These are phyloP conservation scores for Kalanchoe fedtschenkoi DNA, from an alignment of 164 flowering plant species.

Conservation along the genomic window DNA sequence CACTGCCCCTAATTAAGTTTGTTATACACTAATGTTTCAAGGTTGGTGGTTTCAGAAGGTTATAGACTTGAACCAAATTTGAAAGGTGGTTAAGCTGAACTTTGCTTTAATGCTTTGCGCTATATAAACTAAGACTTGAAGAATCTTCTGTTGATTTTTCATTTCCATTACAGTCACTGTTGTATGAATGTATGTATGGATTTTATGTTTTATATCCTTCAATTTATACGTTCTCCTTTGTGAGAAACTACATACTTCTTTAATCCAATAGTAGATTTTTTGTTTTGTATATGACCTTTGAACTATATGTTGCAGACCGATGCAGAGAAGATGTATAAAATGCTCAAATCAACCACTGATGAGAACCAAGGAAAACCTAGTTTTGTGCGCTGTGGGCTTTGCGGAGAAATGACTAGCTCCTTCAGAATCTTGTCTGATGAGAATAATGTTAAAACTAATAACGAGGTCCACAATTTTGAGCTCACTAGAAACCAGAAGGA, in stretches of 20 bases:
- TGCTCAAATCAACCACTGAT: background rate
- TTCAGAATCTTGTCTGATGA: background rate
- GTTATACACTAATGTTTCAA: no score
- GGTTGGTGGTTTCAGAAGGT: no score
- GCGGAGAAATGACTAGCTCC: slow-evolving; percentile 4
- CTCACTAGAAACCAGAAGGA: slow-evolving; percentile 35
- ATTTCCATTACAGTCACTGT: background rate
- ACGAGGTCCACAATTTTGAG: background rate
- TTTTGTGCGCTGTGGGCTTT: background rate
- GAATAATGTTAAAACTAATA: background rate
- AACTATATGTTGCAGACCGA: background rate
- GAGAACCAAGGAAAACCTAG: slow-evolving; percentile 1
- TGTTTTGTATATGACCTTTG: background rate
- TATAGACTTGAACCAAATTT: no score
- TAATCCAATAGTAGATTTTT: background rate
- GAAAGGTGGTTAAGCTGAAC: no score
- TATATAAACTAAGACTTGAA: no score
- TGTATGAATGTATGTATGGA: background rate
- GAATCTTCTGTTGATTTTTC: no score
- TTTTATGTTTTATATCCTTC: background rate
- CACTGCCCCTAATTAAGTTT: no score
- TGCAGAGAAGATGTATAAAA: background rate
- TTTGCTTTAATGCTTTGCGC: no score
- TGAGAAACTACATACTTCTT: background rate
- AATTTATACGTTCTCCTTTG: background rate